Evolutionary conservation across 768 basidiomycete species (phyloP), one percentile per base, ranked within the genome.

Genomic region (Dioszegia hungarica): DNA sequence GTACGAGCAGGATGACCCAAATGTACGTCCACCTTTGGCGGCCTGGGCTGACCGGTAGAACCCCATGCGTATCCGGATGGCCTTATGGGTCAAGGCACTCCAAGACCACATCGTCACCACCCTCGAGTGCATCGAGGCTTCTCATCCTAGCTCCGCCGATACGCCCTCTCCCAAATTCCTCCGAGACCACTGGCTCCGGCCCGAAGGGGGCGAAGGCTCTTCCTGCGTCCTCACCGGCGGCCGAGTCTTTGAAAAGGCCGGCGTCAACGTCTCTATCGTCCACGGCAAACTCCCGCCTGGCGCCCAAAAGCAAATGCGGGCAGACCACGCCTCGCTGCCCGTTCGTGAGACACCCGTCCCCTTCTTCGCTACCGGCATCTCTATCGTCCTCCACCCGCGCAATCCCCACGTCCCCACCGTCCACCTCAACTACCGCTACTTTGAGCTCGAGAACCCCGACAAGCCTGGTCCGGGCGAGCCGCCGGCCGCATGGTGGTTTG

Each of bases 401-500:
- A 95, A 92, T 78, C 95, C 94, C 3, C 84, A 90, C 68, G 87
- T 89, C 15, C 91, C 95, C 9, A 97, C 94, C 20, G 86, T 90
- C 5, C 94, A 99, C 75, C 85, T 89, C 57, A 99, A 99, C 75
- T 95, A 93, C 68, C 89, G 95, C 53, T 98, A 97, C 77, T 99
- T 99, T 71, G 94, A 98, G 77, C 84, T 95, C 62, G 86, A 85
- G 2, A 75, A 77, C 34, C 77, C 77, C 2, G 66, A 67, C 51
- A 63, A 62, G n/a, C 49, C 65, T 15, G 37, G 27, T 9, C 5
- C 31, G 20, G 56, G 54, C 5, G 44, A 70, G 27, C 70, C n/a
- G n/a, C n/a, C 78, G 24, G 77, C 92, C 38, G 86, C 91, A 25
- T 97, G 93, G 92, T 99, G 94, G 95, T 99, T 98, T 71, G 94